Conservation (phyloP, 805 yeast genomes). For the Barnettozyma californica region DNA sequence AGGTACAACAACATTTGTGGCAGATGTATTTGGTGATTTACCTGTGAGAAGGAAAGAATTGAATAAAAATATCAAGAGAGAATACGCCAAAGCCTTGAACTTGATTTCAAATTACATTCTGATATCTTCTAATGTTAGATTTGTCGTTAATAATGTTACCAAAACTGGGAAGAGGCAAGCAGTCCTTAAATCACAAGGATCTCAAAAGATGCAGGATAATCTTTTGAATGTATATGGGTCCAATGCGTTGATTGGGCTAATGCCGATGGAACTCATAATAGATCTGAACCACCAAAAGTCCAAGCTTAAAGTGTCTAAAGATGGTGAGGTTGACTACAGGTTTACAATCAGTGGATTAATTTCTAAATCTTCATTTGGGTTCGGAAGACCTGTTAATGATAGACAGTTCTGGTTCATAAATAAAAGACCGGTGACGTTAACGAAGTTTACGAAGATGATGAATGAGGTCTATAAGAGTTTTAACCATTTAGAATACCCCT, state of each 20-base stretch:
- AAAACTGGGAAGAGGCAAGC: constrained; percentile 44
- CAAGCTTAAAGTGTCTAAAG: constrained; percentile 10
- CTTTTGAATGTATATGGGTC: constrained; percentile 69
- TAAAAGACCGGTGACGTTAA: constrained; percentile 63
- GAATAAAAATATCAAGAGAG: constrained; percentile 59
- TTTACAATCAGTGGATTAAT: constrained; percentile 52
- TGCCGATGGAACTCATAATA: constrained; percentile 40
- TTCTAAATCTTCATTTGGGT: constrained; percentile 75
- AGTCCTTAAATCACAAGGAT: constrained; percentile 55
- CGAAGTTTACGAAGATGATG: constrained; percentile 49
- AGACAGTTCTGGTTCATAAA: constrained; percentile 75
- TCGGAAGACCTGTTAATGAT: constrained; percentile 66
- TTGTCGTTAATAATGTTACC: constrained; percentile 52
- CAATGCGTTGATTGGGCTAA: constrained; percentile 52
- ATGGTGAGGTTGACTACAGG: constrained; percentile 23
- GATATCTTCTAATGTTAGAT: constrained; percentile 53
- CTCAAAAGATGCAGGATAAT: constrained; percentile 44
- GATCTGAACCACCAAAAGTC: constrained; percentile 28
- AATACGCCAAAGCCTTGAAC: constrained; percentile 62
- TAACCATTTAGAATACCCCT: constrained; percentile 72
- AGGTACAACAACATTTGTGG: constrained; percentile 65
- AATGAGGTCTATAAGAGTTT: constrained; percentile 71
- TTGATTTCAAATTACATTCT: constrained; percentile 61
- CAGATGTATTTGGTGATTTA: constrained; percentile 55
- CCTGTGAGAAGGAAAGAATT: constrained; percentile 84